phyloP scores from a whole-genome alignment of 192 early-diverging fungal genomes.

The Coemansia sp. region DNA sequence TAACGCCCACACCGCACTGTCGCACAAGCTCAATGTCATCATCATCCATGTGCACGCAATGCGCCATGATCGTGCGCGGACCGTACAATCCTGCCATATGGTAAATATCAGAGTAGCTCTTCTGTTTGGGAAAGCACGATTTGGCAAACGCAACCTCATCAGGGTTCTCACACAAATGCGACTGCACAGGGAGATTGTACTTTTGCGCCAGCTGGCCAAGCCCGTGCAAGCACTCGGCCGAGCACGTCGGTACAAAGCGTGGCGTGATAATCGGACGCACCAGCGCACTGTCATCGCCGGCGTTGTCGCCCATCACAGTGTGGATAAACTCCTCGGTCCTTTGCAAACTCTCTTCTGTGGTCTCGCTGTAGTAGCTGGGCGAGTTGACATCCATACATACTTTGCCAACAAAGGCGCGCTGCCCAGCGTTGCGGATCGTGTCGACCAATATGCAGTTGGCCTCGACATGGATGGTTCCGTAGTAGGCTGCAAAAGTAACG shows the following conservation, averaged over 20 bases:
- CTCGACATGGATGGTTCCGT: constrained; percentile 84
- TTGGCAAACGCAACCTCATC: constrained; percentile 75
- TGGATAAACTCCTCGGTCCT: constrained; percentile 69
- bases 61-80: constrained; percentile 82
- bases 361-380: constrained; percentile 76
- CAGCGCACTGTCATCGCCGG: constrained; percentile 22
- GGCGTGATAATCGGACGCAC: constrained; percentile 87
- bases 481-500: constrained; percentile 91
- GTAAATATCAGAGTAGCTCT: constrained; percentile 80
- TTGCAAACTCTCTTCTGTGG: constrained; percentile 63
- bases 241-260: constrained; percentile 87
- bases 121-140: constrained; percentile 69
- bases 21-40: constrained; percentile 70
- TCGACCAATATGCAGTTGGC: constrained; percentile 72
- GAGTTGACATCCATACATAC: constrained; percentile 94
- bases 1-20: constrained; percentile 68
- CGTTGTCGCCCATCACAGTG: constrained; percentile 47
- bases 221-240: constrained; percentile 64
- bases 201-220: constrained; percentile 71
- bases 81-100: constrained; percentile 70
- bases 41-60: constrained; percentile 84
- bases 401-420: constrained; percentile 92
- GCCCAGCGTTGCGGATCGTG: constrained; percentile 72
- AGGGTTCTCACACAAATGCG: constrained; percentile 86
- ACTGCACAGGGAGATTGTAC: constrained; percentile 82